Evolutionary conservation across 768 basidiomycete species (phyloP), one percentile per base, ranked within the genome.

Genomic region (Scleroderma bovista): DNA sequence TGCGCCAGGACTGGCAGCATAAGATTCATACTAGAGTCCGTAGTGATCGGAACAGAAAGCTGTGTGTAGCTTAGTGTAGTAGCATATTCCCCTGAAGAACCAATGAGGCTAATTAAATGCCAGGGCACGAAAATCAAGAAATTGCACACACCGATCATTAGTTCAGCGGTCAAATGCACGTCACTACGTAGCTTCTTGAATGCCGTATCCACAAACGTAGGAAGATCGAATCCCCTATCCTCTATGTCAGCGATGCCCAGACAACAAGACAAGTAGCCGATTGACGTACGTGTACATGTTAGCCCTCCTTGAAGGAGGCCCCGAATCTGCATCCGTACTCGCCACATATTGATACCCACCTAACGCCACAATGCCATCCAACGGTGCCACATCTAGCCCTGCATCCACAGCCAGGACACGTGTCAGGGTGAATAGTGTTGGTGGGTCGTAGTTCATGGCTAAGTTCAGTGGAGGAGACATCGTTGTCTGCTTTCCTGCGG

Each of bases 1-100:
- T 78, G 72, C 0, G 86, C 86, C 50, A 89, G 75, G 37, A 84
- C 59, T 6, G 85, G 86, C 6, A 89, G 70, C 46, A 88, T 78
- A 32, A 84, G 63, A 53, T 84, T 71, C 48, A 88, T 69, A 39
- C 72, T 80, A 16, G 73, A 60, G 59, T 87, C 86, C 0, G 86
- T 88, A 22, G 66, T 59, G 16, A 79, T 83, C 1, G 79, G 74
- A 16, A 89, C 74, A 38, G 61, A 63, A 23, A 58, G 57, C 58
- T 89, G 86, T 6, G 72, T 74, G 59, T 83, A 86, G n/a, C 75
- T 65, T 48, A 89, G 63, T 7, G 75, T 75, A 4, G 86, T 87
- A 41, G 67, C 52, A 55, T 87, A 88, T 37, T 82, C 73, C 26
- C 86, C 85, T 82, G 56, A 3, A 44, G 11, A 15, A 13, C 10